These are phyloP conservation scores for Chlamydomonas asymmetrica DNA, from an alignment of 139 green algal species.

Conservation along the genomic window DNA sequence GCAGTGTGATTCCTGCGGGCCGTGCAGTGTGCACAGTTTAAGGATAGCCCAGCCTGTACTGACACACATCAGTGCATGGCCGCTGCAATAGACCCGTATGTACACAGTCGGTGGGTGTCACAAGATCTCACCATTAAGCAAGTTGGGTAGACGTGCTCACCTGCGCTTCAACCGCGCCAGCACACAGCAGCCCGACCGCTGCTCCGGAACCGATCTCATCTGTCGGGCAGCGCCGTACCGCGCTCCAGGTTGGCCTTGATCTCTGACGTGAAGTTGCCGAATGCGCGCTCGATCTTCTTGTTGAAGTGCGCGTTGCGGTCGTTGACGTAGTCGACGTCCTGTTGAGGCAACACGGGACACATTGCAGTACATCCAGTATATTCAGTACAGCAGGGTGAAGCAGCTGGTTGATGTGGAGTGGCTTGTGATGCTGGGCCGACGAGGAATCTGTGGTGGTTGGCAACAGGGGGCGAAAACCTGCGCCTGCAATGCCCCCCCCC, in stretches of 20 bases:
- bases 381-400: too few relatives aligned
- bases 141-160: not conserved
- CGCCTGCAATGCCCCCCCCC: too few relatives aligned
- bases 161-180: not conserved
- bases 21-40: not conserved
- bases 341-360: too few relatives aligned
- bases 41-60: not conserved
- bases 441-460: too few relatives aligned
- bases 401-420: too few relatives aligned
- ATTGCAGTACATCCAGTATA: too few relatives aligned
- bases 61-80: not conserved
- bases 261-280: conserved; percentile 73
- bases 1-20: not conserved
- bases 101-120: not conserved
- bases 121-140: too few relatives aligned
- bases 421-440: too few relatives aligned
- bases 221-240: conserved; percentile 93
- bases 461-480: too few relatives aligned
- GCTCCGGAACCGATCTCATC: conserved; percentile 31
- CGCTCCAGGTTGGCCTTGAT: conserved; percentile 98
- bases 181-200: too few relatives aligned
- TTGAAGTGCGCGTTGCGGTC: conserved; percentile 96
- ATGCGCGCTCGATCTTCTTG: conserved; percentile 93
- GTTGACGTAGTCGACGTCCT: conserved; percentile 97
- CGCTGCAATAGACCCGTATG: too few relatives aligned